These are phyloP conservation scores for Physcomitrellopsis africana DNA, from an alignment of 225 moss, liverwort and hornwort genomes.

Conservation along the genomic window DNA sequence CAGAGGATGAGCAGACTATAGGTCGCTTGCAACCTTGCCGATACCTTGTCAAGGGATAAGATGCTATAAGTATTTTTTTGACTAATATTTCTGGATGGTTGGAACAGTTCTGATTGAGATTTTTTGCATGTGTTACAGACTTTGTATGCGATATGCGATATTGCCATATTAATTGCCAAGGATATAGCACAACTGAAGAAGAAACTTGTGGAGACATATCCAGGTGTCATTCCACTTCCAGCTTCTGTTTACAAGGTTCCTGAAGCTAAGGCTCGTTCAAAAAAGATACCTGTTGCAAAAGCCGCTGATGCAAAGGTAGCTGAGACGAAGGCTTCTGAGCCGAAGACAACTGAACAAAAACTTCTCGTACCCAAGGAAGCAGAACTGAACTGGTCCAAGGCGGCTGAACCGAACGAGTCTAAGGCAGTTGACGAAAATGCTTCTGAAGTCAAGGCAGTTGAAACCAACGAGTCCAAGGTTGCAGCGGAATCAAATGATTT, in stretches of 20 bases:
- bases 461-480: slow-evolving; percentile 14
- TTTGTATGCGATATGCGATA: slow-evolving; percentile 75
- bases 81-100: not conserved
- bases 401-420: slow-evolving; percentile 19
- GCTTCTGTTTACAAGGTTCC: slow-evolving; percentile 65
- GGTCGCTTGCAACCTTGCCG: slow-evolving; percentile 16
- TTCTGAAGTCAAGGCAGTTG: slow-evolving; percentile 5
- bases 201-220: slow-evolving; percentile 74
- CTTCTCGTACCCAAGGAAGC: slow-evolving; percentile 15
- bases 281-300: not conserved
- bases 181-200: slow-evolving; percentile 81
- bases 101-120: slow-evolving; percentile 8
- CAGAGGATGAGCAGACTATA: slow-evolving; percentile 1
- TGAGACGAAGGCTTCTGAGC: slow-evolving; percentile 12
- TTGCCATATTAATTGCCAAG: slow-evolving; percentile 80
- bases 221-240: slow-evolving; percentile 75
- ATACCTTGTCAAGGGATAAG: not conserved
- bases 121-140: slow-evolving; percentile 44
- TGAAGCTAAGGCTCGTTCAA: slow-evolving; percentile 36
- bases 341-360: slow-evolving; percentile 10
- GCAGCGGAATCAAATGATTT: not conserved
- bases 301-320: not conserved
- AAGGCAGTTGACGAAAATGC: no score
- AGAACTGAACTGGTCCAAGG: not conserved
- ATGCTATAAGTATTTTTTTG: not conserved